These are phyloP conservation scores for Plasmodium fragile DNA, from an alignment of 169 alveolate species.

Conservation along the genomic window DNA sequence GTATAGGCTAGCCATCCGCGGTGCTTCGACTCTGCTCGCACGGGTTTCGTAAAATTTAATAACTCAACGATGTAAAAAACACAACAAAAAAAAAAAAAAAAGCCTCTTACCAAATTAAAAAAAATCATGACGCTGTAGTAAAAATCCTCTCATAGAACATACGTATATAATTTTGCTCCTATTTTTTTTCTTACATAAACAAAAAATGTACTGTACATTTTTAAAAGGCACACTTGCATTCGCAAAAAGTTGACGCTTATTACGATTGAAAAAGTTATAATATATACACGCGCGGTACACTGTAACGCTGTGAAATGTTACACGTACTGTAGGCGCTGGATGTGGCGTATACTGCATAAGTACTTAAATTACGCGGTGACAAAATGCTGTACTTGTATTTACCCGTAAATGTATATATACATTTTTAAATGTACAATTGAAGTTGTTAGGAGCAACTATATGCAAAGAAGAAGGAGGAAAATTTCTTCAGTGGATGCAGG, in stretches of 20 bases:
- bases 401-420: neutral
- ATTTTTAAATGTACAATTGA: neutral
- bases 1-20: neutral
- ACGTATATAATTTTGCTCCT: neutral
- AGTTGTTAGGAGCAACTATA: neutral
- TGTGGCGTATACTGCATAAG: neutral
- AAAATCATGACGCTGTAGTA: conserved; percentile 1
- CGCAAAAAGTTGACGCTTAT: neutral
- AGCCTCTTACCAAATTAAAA: neutral
- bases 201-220: neutral
- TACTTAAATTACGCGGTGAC: neutral
- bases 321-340: neutral
- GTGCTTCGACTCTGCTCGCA: neutral
- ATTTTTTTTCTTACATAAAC: no score
- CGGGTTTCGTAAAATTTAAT: neutral
- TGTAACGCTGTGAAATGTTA: neutral
- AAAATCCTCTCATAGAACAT: neutral
- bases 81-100: conserved; percentile 6
- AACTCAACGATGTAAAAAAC: conserved; percentile 1
- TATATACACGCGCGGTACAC: neutral
- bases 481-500: neutral
- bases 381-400: neutral
- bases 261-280: neutral
- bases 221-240: neutral
- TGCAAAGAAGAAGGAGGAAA: neutral